Percentiles rank a stretch among this genome's conserved stretches.
These are phyloP conservation scores for Steccherinum ochraceum DNA, from an alignment of 768 basidiomycete genomes.

Conservation along the genomic window DNA sequence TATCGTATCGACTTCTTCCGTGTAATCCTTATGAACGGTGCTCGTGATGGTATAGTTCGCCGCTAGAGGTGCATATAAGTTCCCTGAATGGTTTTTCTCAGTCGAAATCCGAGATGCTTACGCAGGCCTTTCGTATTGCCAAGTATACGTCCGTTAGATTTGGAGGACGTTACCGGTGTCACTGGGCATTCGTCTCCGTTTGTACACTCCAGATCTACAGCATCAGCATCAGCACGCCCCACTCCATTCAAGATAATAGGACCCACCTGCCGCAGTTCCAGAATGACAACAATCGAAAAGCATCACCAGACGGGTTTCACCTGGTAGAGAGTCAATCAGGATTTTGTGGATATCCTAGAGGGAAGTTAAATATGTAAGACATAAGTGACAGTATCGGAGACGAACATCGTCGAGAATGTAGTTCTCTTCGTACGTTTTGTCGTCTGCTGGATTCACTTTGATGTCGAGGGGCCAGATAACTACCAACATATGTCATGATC, in stretches of 20 bases:
- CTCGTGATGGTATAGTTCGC: background rate
- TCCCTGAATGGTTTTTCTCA: too few species aligned
- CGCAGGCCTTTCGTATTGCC: background rate
- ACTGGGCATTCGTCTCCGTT: background rate
- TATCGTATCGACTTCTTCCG: background rate
- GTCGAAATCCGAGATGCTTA: background rate
- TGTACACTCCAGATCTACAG: background rate
- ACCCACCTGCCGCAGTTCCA: constrained; percentile 15
- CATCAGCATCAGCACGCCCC: background rate
- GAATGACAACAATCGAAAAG: constrained; percentile 25
- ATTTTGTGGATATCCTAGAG: constrained; percentile 16
- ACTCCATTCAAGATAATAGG: background rate
- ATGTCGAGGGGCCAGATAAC: constrained; percentile 20
- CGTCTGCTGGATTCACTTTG: background rate
- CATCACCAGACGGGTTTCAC: constrained; percentile 17
- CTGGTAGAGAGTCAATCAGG: constrained; percentile 17
- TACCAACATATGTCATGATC: constrained; percentile 1
- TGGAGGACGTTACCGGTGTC: background rate
- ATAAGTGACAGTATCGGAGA: background rate
- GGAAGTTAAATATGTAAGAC: background rate
- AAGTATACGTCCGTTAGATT: background rate
- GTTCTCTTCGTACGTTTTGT: constrained; percentile 3
- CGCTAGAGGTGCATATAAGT: too few species aligned
- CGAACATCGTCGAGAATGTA: constrained; percentile 24
- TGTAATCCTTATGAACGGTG: background rate